These are phyloP conservation scores for Pilaira anomala DNA, from an alignment of 192 early-diverging fungal genomes.

Conservation along the genomic window DNA sequence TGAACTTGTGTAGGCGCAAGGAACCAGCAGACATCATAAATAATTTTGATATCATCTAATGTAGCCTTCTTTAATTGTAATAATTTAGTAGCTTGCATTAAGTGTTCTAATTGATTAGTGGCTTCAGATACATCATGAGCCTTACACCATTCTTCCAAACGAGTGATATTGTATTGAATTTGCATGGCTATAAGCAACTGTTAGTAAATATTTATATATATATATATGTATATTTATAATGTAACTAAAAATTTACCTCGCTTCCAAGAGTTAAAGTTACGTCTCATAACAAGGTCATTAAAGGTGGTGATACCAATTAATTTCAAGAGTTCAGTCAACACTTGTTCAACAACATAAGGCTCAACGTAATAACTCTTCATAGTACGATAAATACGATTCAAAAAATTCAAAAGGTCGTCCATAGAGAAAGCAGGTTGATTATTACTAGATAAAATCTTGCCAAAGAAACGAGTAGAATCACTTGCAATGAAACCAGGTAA, in stretches of 20 bases:
- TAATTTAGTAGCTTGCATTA: constrained; percentile 96
- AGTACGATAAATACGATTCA: constrained; percentile 90
- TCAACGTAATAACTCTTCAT: constrained; percentile 99
- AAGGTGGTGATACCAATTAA: constrained; percentile 93
- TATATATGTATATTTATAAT: not conserved
- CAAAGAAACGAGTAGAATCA: constrained; percentile 86
- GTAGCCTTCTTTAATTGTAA: constrained; percentile 89
- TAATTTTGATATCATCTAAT: constrained; percentile 90
- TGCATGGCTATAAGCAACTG: constrained; percentile 68
- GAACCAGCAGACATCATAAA: constrained; percentile 98
- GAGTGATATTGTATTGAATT: constrained; percentile 97
- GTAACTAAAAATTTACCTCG: constrained; percentile 53
- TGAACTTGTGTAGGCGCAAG: constrained; percentile 96
- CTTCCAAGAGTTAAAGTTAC: constrained; percentile 99
- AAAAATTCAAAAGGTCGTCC: constrained; percentile 90
- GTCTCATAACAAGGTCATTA: constrained; percentile 96
- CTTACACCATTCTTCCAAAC: constrained; percentile 99
- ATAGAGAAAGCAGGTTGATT: constrained; percentile 81
- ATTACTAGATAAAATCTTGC: constrained; percentile 79
- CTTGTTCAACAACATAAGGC: constrained; percentile 85
- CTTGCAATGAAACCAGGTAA: constrained; percentile 94
- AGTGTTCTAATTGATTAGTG: constrained; percentile 84
- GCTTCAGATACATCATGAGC: constrained; percentile 88
- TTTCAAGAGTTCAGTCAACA: constrained; percentile 91
- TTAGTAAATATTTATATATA: not conserved